A percentile compares a stretch with the other conserved stretches of the same genome.
phyloP scores from a whole-genome alignment of 352 stramenopile species.

The Globisporangium nagaii region DNA sequence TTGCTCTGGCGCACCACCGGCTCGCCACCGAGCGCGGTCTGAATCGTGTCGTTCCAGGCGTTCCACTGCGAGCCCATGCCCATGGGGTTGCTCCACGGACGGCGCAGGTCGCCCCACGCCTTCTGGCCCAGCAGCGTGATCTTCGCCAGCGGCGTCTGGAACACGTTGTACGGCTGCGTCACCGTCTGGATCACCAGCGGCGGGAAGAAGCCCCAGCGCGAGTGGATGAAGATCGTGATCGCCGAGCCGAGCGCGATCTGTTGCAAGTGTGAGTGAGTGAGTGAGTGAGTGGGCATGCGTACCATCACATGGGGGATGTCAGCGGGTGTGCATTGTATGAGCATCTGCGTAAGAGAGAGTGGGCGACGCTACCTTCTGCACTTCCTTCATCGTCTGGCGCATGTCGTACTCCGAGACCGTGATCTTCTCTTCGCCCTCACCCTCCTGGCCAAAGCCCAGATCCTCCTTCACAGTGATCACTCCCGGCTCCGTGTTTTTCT shows the following conservation, averaged over 20 bases:
- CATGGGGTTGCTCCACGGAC: conserved; percentile 63
- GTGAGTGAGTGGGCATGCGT: not conserved
- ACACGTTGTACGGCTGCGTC: conserved; percentile 74
- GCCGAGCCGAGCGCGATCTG: conserved; percentile 58
- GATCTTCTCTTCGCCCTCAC: conserved; percentile 74
- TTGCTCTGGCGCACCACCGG: conserved; percentile 41
- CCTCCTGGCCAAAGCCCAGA: conserved; percentile 65
- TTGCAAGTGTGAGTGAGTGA: not conserved
- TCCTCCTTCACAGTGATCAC: conserved; percentile 75
- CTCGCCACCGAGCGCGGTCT: conserved; percentile 57
- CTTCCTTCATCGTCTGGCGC: conserved; percentile 61
- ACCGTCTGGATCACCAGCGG: conserved; percentile 77
- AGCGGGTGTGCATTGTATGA: not conserved
- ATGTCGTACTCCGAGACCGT: conserved; percentile 80
- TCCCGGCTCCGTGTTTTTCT: conserved; percentile 76
- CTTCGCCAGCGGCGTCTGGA: conserved; percentile 58
- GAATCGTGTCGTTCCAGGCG: conserved; percentile 78
- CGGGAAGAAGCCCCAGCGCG: conserved; percentile 78
- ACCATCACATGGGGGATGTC: not conserved
- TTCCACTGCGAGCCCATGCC: conserved; percentile 64
- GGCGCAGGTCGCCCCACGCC: conserved; percentile 72
- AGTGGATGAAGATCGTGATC: conserved; percentile 70
- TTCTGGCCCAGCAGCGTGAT: conserved; percentile 55
- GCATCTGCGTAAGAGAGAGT: not conserved
- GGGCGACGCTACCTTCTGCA: conserved; percentile 45